Percentiles rank a stretch among this genome's conserved stretches.
These are phyloP conservation scores for Paraphoma chrysanthemicola DNA, from an alignment of 2,329 filamentous ascomycete genomes.

Conservation along the genomic window DNA sequence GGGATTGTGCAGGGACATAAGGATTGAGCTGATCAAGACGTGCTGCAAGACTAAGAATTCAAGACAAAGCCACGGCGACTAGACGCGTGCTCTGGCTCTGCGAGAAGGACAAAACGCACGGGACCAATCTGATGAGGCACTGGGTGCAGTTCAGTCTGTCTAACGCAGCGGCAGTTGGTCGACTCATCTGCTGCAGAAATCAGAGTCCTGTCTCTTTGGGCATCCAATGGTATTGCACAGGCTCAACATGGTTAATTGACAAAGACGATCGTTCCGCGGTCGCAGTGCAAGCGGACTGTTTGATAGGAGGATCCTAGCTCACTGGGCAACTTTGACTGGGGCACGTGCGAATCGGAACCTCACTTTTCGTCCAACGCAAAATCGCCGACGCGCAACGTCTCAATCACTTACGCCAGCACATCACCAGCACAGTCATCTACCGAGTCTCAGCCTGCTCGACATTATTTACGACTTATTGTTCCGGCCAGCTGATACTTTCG, in stretches of 20 bases:
- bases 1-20: neutral
- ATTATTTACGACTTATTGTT: slow-evolving; percentile 4
- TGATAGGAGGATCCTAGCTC: slow-evolving; percentile 2
- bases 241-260: too few species aligned
- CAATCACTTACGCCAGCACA: slow-evolving; percentile 7
- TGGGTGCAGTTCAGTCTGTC: too few species aligned
- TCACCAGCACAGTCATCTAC: slow-evolving; percentile 1
- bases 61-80: neutral
- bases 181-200: too few species aligned
- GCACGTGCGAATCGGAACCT: slow-evolving; percentile 25
- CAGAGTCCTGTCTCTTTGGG: too few species aligned
- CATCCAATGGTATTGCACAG: too few species aligned
- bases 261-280: neutral
- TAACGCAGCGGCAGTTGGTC: too few species aligned
- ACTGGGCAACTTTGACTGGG: slow-evolving; percentile 1
- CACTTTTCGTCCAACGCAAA: slow-evolving; percentile 28
- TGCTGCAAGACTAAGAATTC: neutral
- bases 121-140: too few species aligned
- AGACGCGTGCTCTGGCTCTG: neutral
- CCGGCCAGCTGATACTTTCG: neutral
- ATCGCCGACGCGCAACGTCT: slow-evolving; percentile 11
- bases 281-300: neutral
- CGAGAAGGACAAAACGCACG: too few species aligned
- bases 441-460: neutral
- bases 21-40: neutral